phyloP scores from a whole-genome alignment of 805 yeast genomes.

The Debaryomyces castellii region DNA sequence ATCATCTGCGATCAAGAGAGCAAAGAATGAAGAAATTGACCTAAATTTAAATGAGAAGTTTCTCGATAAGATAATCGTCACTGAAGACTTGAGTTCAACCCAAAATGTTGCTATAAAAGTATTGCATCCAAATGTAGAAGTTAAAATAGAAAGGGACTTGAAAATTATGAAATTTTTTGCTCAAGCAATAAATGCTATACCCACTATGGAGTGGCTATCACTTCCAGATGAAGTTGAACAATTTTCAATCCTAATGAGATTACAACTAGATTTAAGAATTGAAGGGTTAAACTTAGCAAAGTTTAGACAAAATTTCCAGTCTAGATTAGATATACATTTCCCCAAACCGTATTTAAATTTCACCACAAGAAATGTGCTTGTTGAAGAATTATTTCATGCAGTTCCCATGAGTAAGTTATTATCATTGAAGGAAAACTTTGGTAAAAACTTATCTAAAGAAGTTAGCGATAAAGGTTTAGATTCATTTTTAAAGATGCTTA shows the following conservation, averaged over 20 bases:
- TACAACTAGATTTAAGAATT: slow-evolving; percentile 86
- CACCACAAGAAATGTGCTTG: slow-evolving; percentile 69
- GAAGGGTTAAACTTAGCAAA: slow-evolving; percentile 79
- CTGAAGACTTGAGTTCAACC: slow-evolving; percentile 38
- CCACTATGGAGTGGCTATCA: slow-evolving; percentile 97
- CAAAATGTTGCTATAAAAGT: slow-evolving; percentile 86
- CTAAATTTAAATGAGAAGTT: slow-evolving; percentile 11
- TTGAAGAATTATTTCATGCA: slow-evolving; percentile 85
- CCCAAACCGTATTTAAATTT: slow-evolving; percentile 71
- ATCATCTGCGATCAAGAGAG: slow-evolving; percentile 38
- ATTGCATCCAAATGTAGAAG: slow-evolving; percentile 82
- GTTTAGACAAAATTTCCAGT: slow-evolving; percentile 68
- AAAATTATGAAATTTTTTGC: slow-evolving; percentile 85
- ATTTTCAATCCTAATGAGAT: slow-evolving; percentile 78
- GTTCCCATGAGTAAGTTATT: slow-evolving; percentile 76
- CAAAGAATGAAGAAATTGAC: slow-evolving; percentile 24
- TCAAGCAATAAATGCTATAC: slow-evolving; percentile 60
- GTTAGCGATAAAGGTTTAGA: slow-evolving; percentile 82
- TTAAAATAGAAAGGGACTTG: slow-evolving; percentile 74
- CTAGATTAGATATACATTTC: slow-evolving; percentile 63
- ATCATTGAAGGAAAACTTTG: slow-evolving; percentile 42
- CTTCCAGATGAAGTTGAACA: slow-evolving; percentile 92
- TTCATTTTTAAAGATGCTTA: slow-evolving; percentile 89
- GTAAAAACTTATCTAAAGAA: slow-evolving; percentile 59
- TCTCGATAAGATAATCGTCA: slow-evolving; percentile 33